Percentiles rank a stretch among this genome's conserved stretches.
Evolutionary conservation across 768 basidiomycete species (phyloP).

Genomic region (Kwoniella europaea): DNA sequence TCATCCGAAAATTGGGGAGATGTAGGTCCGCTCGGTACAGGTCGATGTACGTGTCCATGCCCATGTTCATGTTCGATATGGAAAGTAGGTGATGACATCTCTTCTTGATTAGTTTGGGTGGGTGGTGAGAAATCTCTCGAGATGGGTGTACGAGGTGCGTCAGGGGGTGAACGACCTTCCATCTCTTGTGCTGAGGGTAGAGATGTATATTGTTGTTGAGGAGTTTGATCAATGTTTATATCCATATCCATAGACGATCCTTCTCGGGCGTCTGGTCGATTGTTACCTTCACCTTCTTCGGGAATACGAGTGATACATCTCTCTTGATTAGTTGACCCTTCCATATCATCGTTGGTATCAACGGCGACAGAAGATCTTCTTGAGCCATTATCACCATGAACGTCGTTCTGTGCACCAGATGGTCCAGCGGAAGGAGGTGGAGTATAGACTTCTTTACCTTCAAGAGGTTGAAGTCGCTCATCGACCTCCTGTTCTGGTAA

Average conservation of each 20-base stretch:
- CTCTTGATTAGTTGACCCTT: not conserved
- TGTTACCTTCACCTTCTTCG: not conserved
- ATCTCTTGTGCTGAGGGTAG: not conserved
- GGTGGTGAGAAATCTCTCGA: not conserved
- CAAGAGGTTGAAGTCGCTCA: not conserved
- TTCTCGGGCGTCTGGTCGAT: not conserved
- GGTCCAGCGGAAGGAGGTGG: not conserved
- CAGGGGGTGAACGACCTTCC: not conserved
- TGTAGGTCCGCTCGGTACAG: not conserved
- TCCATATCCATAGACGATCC: not conserved
- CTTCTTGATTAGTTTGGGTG: not conserved
- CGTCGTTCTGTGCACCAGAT: not conserved
- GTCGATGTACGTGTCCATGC: not conserved
- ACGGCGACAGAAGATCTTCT: not conserved
- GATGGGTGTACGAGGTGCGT: conserved; percentile 1
- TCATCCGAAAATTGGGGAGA: not conserved
- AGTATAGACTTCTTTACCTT: not conserved
- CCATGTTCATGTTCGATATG: not conserved
- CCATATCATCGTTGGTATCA: not conserved
- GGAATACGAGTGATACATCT: not conserved
- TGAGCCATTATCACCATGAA: not conserved
- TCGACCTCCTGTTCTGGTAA: not conserved
- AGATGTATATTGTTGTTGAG: not conserved
- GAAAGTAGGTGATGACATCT: not conserved
- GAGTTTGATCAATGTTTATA: not conserved